These are phyloP conservation scores for Acorus gramineus DNA, from an alignment of 106 monocot species.

Conservation along the genomic window DNA sequence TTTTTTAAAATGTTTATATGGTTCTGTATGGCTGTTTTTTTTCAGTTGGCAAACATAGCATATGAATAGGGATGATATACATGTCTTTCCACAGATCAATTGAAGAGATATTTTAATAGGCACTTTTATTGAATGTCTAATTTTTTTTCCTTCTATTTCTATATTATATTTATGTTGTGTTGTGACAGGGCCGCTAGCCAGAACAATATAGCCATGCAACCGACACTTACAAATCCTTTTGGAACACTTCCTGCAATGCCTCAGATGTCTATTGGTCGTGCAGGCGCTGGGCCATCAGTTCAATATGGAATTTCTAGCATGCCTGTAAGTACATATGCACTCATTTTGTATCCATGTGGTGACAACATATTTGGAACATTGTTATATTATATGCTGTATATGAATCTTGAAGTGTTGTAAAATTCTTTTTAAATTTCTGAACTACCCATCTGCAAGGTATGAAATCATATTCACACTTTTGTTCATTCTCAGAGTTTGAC, in stretches of 20 bases:
- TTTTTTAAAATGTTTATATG: too few relatives aligned
- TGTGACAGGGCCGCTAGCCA: constrained; percentile 37
- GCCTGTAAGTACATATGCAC: constrained; percentile 51
- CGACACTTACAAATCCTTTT: constrained; percentile 72
- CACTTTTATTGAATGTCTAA: not conserved
- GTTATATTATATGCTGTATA: too few relatives aligned
- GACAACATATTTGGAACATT: too few relatives aligned
- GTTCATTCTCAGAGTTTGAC: not conserved
- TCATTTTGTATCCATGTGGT: too few relatives aligned
- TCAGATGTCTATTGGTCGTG: constrained; percentile 85
- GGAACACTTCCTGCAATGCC: constrained; percentile 88
- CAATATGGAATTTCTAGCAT: constrained; percentile 97
- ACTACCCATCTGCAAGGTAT: too few relatives aligned
- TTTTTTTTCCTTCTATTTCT: not conserved
- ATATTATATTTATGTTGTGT: constrained; percentile 14
- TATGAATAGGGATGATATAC: too few relatives aligned
- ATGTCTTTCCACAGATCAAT: not conserved
- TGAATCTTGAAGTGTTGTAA: too few relatives aligned
- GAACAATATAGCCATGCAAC: constrained; percentile 61
- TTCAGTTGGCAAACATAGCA: too few relatives aligned
- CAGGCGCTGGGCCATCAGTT: constrained; percentile 57
- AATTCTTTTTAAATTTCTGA: too few relatives aligned
- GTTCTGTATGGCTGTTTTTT: too few relatives aligned
- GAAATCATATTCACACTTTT: too few relatives aligned
- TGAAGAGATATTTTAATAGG: not conserved